A percentile compares a stretch with the other conserved stretches of the same genome.
Evolutionary conservation across 805 yeast genomes (phyloP).

Genomic region (Candida palmyrensis): DNA sequence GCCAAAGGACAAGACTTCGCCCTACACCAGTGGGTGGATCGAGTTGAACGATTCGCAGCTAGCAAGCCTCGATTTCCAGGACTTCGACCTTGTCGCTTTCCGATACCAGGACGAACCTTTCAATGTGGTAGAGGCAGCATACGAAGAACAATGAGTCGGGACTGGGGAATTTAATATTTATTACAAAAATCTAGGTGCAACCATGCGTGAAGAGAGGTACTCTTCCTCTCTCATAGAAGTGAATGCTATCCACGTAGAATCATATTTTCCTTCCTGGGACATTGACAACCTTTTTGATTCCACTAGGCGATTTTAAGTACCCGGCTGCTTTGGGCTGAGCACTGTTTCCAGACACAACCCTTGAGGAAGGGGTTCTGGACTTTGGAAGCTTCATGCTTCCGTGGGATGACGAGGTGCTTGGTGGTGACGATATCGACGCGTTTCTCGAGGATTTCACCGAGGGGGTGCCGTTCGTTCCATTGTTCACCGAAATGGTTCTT

Average conservation of each 20-base stretch:
- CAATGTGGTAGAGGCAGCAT: constrained; percentile 27
- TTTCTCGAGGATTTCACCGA: constrained; percentile 9
- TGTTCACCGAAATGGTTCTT: constrained; percentile 32
- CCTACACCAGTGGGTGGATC: constrained; percentile 33
- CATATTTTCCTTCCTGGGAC: constrained; percentile 1
- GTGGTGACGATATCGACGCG: constrained; percentile 1
- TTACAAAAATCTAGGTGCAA: not conserved
- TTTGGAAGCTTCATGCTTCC: constrained; percentile 3
- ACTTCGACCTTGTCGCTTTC: constrained; percentile 40
- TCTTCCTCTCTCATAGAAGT: too few relatives aligned
- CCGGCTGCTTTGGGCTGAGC: constrained; percentile 3
- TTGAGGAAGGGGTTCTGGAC: constrained; percentile 1
- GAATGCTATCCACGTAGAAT: too few relatives aligned
- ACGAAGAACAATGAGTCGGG: constrained; percentile 17
- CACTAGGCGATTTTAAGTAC: constrained; percentile 2
- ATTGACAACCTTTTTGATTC: constrained; percentile 2
- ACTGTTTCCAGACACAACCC: constrained; percentile 1
- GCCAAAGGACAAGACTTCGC: constrained; percentile 33
- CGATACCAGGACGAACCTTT: constrained; percentile 35
- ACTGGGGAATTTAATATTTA: not conserved
- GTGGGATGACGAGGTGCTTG: not conserved
- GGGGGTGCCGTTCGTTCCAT: too few relatives aligned
- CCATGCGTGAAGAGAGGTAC: not conserved
- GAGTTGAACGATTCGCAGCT: constrained; percentile 22
- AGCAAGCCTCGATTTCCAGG: constrained; percentile 26